phyloP scores from a whole-genome alignment of 176 grass and related monocot genomes.

The barley (Hordeum vulgare) region MorexV3_pseudomolecules_assembly NC_058519.1:2286321-2286820 shows the following conservation, averaged over 20 bases:
- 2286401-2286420: conserved; percentile 18
- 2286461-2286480: conserved; percentile 10
- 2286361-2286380: conserved; percentile 11
- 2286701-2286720: neutral
- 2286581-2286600: conserved; percentile 61
- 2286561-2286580: conserved; percentile 20
- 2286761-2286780: neutral
- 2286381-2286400: conserved; percentile 22
- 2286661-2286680: conserved; percentile 43
- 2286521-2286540: conserved; percentile 23
- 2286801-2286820: neutral
- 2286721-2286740: neutral
- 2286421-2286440: conserved; percentile 2
- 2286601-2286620: conserved; percentile 38
- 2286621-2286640: neutral
- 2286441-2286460: conserved; percentile 36
- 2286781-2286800: neutral
- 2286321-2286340: conserved; percentile 38
- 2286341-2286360: conserved; percentile 27
- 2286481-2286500: conserved; percentile 44
- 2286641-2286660: neutral
- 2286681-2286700: conserved; percentile 28
- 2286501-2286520: conserved; percentile 38
- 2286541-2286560: conserved; percentile 12
- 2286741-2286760: neutral